Percentiles rank a stretch among this genome's conserved stretches.
Conservation (phyloP, 768 basidiomycete species). For the Calvatia gigantea region DNA sequence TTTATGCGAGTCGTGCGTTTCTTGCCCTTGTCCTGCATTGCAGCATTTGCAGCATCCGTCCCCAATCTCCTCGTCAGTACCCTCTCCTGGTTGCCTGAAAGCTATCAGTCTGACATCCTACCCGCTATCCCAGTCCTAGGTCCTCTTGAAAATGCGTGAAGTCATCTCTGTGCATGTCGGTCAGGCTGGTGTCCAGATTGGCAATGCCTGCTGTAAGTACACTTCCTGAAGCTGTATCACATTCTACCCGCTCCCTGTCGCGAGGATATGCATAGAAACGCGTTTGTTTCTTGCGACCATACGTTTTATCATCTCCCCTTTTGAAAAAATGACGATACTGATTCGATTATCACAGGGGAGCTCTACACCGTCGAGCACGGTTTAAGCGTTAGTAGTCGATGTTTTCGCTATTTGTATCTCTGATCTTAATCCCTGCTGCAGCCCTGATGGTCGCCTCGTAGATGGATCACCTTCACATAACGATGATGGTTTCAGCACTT, state of each 20-base stretch:
- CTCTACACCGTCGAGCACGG: conserved; percentile 99
- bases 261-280: conserved; percentile 22
- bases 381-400: conserved; percentile 68
- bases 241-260: conserved; percentile 17
- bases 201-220: conserved; percentile 96
- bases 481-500: conserved; percentile 96
- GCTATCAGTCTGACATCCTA: conserved; percentile 19
- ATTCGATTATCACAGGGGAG: conserved; percentile 70
- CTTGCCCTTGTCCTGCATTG: conserved; percentile 42
- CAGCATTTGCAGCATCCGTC: conserved; percentile 24
- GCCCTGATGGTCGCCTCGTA: conserved; percentile 92
- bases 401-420: conserved; percentile 10
- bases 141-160: conserved; percentile 68
- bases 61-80: conserved; percentile 29
- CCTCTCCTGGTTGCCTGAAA: conserved; percentile 21
- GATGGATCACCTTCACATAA: conserved; percentile 71
- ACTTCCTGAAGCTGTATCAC: conserved; percentile 13
- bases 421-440: conserved; percentile 30
- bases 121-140: conserved; percentile 16
- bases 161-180: conserved; percentile 99
- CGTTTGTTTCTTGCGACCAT: conserved; percentile 26
- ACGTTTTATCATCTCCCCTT: conserved; percentile 13
- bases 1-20: conserved; percentile 39
- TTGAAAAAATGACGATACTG: conserved; percentile 33
- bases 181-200: conserved; percentile 97